phyloP scores from a whole-genome alignment of 108 stramenopile genomes.

The Schizochytrium sp. region DNA sequence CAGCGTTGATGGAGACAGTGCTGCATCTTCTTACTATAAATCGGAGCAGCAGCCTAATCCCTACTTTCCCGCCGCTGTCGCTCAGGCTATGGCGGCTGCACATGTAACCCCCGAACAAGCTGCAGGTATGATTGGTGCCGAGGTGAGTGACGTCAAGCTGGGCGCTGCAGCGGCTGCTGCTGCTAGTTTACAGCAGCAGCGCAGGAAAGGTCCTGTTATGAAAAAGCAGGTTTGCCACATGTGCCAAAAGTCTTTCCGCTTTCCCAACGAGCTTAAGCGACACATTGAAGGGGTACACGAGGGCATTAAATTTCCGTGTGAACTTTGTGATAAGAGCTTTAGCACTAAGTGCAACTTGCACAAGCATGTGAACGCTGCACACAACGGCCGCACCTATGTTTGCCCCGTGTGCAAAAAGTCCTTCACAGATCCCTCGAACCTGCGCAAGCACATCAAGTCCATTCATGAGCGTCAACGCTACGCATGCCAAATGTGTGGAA shows the following conservation, averaged over 20 bases:
- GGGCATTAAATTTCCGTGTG: slow-evolving; percentile 43
- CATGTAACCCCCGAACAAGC: neutral
- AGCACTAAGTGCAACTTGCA: slow-evolving; percentile 61
- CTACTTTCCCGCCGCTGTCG: neutral
- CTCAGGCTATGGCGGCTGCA: neutral
- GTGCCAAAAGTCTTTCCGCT: slow-evolving; percentile 41
- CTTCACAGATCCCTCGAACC: slow-evolving; percentile 41
- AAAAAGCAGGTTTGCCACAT: slow-evolving; percentile 56
- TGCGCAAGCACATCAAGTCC: slow-evolving; percentile 61
- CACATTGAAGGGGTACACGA: slow-evolving; percentile 58
- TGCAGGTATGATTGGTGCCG: neutral
- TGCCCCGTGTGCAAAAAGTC: slow-evolving; percentile 58
- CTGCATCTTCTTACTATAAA: neutral
- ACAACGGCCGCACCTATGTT: neutral
- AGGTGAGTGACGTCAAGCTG: neutral
- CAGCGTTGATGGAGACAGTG: neutral
- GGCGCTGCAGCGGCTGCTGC: neutral
- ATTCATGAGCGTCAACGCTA: slow-evolving; percentile 54
- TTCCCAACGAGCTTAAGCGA: slow-evolving; percentile 49
- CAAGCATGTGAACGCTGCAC: slow-evolving; percentile 57
- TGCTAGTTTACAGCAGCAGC: neutral
- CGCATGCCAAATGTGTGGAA: slow-evolving; percentile 22
- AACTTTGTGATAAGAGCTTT: slow-evolving; percentile 36
- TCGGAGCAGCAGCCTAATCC: neutral
- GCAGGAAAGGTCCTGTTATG: neutral